These are phyloP conservation scores for Trichophyton benhamiae DNA, from an alignment of 2,329 filamentous ascomycete species.

Conservation along the genomic window DNA sequence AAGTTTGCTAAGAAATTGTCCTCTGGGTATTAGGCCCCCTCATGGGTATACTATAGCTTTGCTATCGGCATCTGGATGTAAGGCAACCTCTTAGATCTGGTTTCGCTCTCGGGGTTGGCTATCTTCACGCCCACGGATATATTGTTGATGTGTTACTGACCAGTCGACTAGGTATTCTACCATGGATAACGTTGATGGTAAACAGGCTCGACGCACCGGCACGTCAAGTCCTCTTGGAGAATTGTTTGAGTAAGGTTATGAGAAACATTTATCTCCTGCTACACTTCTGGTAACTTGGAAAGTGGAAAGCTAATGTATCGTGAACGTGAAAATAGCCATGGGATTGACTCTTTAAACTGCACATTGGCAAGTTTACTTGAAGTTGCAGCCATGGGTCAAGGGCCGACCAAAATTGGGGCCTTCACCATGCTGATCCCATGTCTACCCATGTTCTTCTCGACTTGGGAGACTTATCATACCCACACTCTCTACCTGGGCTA, in stretches of 20 bases:
- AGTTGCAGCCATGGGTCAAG: slow-evolving; percentile 84
- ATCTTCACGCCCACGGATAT: neutral
- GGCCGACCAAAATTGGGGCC: slow-evolving; percentile 68
- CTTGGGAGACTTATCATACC: slow-evolving; percentile 98
- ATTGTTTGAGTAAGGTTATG: slow-evolving; percentile 62
- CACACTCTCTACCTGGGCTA: slow-evolving; percentile 93
- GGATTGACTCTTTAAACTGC: slow-evolving; percentile 96
- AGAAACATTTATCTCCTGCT: neutral
- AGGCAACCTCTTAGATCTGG: slow-evolving; percentile 13
- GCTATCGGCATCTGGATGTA: slow-evolving; percentile 91
- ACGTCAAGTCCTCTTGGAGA: slow-evolving; percentile 92
- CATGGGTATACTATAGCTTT: slow-evolving; percentile 94
- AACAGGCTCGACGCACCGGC: slow-evolving; percentile 87
- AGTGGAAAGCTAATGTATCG: slow-evolving; percentile 1
- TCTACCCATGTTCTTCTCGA: slow-evolving; percentile 97
- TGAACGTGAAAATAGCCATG: slow-evolving; percentile 49
- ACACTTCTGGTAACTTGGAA: neutral
- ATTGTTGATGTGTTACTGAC: neutral
- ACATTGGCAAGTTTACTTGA: slow-evolving; percentile 83
- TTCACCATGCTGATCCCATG: slow-evolving; percentile 87
- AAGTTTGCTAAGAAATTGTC: neutral
- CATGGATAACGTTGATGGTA: slow-evolving; percentile 97
- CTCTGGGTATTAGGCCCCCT: slow-evolving; percentile 51
- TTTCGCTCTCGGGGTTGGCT: too few species aligned
- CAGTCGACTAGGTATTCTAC: slow-evolving; percentile 57